phyloP scores from a whole-genome alignment of 179 eudicot genomes.

The Gypsophila paniculata region DNA sequence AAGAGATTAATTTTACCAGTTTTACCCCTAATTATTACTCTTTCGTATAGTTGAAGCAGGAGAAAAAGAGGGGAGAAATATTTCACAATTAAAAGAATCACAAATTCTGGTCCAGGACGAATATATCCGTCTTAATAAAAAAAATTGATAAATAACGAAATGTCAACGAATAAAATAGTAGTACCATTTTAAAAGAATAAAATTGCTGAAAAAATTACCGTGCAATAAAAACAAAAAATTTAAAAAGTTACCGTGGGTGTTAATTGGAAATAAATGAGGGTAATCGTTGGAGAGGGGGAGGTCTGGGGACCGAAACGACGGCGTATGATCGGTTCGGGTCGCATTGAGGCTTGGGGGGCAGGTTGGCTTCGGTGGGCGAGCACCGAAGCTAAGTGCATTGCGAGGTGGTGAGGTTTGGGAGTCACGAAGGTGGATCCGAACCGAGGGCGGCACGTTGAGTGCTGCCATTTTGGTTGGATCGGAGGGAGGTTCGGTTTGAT shows the following conservation, averaged over 20 bases:
- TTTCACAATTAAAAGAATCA: not conserved
- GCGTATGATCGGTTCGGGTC: not conserved
- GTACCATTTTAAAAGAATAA: not conserved
- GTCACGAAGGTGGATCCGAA: not conserved
- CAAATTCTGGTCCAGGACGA: not conserved
- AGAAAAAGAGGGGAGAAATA: not conserved
- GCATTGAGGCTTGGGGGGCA: not conserved
- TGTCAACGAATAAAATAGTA: conserved; percentile 17
- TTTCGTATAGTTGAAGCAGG: not conserved
- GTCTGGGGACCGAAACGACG: not conserved
- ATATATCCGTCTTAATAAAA: not conserved
- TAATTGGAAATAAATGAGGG: conserved; percentile 1
- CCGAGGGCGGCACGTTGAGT: not conserved
- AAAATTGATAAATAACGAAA: not conserved
- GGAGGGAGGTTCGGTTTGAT: not conserved
- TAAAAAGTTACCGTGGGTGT: conserved; percentile 19
- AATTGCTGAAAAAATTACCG: not conserved
- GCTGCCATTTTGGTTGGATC: not conserved
- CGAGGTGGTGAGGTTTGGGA: not conserved
- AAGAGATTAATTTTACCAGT: not conserved
- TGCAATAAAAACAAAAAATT: not conserved
- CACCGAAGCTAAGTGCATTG: not conserved
- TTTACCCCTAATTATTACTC: not conserved
- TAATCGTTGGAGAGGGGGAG: conserved; percentile 1
- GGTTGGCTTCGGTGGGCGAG: not conserved